Percentiles rank a stretch among this genome's conserved stretches.
Evolutionary conservation across 139 green algal species (phyloP).

Genomic region (Tetratostichococcus sp.): DNA sequence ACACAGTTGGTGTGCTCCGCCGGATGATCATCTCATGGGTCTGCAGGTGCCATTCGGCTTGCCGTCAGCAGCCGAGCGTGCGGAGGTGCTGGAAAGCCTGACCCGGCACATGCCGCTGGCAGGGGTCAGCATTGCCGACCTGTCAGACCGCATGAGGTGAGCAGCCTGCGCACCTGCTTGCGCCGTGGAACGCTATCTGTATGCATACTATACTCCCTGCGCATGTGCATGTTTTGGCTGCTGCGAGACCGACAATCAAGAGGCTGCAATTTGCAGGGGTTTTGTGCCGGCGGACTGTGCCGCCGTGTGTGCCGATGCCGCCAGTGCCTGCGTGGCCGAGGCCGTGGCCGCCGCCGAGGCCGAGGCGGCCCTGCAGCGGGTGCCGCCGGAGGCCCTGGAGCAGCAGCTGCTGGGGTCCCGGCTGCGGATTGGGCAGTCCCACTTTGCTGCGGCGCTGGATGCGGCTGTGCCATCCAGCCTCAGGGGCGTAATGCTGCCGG

Average conservation of each 20-base stretch:
- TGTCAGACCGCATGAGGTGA: not conserved
- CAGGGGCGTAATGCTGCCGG: not conserved
- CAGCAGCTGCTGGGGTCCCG: not conserved
- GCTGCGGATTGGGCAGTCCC: not conserved
- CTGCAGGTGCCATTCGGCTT: not conserved
- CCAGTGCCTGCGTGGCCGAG: conserved; percentile 19
- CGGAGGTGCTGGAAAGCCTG: not conserved
- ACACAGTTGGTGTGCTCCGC: not conserved
- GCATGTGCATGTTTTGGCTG: too few species aligned
- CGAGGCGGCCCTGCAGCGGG: not conserved
- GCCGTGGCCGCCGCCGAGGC: conserved; percentile 11
- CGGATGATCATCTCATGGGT: not conserved
- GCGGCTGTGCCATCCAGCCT: not conserved
- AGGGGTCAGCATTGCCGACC: not conserved
- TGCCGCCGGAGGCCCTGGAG: not conserved
- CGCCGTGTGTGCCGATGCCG: conserved; percentile 23
- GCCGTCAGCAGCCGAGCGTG: not conserved
- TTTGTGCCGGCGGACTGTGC: conserved; percentile 28
- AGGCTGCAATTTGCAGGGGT: conserved; percentile 12
- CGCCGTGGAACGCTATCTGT: too few species aligned
- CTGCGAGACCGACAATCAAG: too few species aligned
- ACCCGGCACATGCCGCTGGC: not conserved
- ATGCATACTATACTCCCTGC: too few species aligned
- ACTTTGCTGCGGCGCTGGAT: conserved; percentile 16
- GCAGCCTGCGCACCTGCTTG: too few species aligned